Conservation (phyloP, 768 basidiomycete species). For the Hypholoma sublateritium region DNA sequence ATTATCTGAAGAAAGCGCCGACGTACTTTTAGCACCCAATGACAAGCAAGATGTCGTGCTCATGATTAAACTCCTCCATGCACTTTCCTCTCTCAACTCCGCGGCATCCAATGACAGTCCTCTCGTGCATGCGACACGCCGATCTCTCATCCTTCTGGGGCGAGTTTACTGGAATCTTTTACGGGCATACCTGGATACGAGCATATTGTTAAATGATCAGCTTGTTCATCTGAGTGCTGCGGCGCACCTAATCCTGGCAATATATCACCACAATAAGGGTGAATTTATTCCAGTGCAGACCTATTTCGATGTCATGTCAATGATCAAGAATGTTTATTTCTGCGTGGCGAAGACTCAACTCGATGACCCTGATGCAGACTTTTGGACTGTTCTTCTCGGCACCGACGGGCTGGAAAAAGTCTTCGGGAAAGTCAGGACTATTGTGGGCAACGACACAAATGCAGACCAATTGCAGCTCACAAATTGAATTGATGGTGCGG, state of each 20-base stretch:
- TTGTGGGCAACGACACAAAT: conserved; percentile 13
- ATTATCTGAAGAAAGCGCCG: conserved; percentile 1
- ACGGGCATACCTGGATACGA: conserved; percentile 21
- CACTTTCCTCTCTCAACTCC: conserved; percentile 10
- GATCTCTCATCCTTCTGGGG: conserved; percentile 20
- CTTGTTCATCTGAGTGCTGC: conserved; percentile 25
- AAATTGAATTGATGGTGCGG: conserved; percentile 9
- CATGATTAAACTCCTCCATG: conserved; percentile 15
- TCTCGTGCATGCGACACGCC: conserved; percentile 6
- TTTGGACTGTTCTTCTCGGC: conserved; percentile 29
- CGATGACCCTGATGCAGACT: conserved; percentile 21
- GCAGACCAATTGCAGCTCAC: conserved; percentile 9
- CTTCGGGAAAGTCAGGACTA: conserved; percentile 16
- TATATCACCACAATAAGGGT: conserved; percentile 9
- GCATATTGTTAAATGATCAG: conserved; percentile 25
- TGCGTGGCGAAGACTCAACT: conserved; percentile 4
- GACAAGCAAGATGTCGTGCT: conserved; percentile 29
- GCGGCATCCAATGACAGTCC: not conserved
- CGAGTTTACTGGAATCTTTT: conserved; percentile 19
- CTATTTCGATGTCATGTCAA: conserved; percentile 27
- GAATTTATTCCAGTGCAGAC: conserved; percentile 27
- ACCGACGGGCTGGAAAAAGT: conserved; percentile 27
- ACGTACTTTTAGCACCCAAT: conserved; percentile 21
- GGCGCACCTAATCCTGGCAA: conserved; percentile 22
- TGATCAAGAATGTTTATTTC: conserved; percentile 15